Percentiles rank a stretch among this genome's conserved stretches.
Evolutionary conservation across 208 protist species (phyloP).

Genomic region (Leishmania guyanensis): DNA sequence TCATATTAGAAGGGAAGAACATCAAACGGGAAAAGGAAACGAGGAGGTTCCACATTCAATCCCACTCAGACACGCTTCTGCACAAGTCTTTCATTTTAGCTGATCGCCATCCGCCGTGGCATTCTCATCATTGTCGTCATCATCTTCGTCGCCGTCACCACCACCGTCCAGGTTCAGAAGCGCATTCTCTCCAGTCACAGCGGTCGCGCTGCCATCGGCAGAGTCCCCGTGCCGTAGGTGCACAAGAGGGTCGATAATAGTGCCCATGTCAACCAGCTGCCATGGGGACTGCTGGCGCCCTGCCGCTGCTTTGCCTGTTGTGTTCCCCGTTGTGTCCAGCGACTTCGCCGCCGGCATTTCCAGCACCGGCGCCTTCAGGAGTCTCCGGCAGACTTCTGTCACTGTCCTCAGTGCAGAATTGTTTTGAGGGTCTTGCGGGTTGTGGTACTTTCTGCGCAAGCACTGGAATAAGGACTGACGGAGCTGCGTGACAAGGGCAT

Average conservation of each 20-base stretch:
- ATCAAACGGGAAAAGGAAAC: background rate
- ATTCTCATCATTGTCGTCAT: conserved; percentile 1
- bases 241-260: conserved; percentile 34
- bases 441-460: conserved; percentile 63
- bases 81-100: background rate
- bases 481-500: conserved; percentile 41
- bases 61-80: background rate
- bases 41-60: background rate
- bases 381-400: conserved; percentile 47
- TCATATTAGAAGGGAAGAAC: background rate
- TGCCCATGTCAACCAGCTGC: conserved; percentile 34
- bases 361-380: conserved; percentile 61
- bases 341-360: background rate
- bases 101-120: background rate
- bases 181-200: background rate
- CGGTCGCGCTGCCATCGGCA: background rate
- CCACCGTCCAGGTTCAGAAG: background rate
- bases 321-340: background rate
- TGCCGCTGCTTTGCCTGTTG: background rate
- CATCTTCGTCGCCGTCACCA: conserved; percentile 9
- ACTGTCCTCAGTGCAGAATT: conserved; percentile 57
- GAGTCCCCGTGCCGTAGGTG: conserved; percentile 4
- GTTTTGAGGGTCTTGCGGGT: conserved; percentile 57
- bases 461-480: conserved; percentile 50
- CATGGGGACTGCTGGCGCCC: conserved; percentile 10